Conservation (phyloP, 306 rosid genomes). For the Delonix regia region DNA sequence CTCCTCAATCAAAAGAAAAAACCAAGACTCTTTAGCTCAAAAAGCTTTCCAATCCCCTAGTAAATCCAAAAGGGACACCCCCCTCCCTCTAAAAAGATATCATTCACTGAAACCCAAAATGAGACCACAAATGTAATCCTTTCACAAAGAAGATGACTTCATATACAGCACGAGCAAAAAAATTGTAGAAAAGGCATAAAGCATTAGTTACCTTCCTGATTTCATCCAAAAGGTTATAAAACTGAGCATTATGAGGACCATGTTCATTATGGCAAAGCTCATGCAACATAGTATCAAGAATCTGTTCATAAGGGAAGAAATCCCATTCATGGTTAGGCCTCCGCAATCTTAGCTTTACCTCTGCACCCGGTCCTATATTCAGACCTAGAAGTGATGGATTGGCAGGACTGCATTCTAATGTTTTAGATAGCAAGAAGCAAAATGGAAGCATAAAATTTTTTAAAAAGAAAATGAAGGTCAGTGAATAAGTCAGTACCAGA, state of each 20-base stretch:
- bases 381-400: slow-evolving; percentile 60
- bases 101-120: no score
- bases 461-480: background rate
- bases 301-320: slow-evolving; percentile 65
- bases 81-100: no score
- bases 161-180: background rate
- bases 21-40: background rate
- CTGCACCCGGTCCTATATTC: slow-evolving; percentile 61
- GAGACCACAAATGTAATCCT: no score
- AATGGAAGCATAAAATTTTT: background rate
- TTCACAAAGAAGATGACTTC: background rate
- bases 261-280: slow-evolving; percentile 65
- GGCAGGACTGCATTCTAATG: slow-evolving; percentile 54
- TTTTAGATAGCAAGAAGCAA: slow-evolving; percentile 13
- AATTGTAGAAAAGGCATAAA: background rate
- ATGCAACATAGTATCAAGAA: slow-evolving; percentile 66
- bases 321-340: slow-evolving; percentile 57
- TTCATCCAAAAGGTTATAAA: slow-evolving; percentile 62
- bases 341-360: slow-evolving; percentile 58
- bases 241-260: slow-evolving; percentile 63
- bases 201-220: slow-evolving; percentile 54
- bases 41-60: background rate
- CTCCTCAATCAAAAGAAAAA: background rate
- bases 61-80: background rate
- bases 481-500: slow-evolving; percentile 42